A percentile compares a stretch with the other conserved stretches of the same genome.
These are phyloP conservation scores for Phytopythium chamaehyphon DNA, from an alignment of 352 stramenopile genomes.

Conservation along the genomic window DNA sequence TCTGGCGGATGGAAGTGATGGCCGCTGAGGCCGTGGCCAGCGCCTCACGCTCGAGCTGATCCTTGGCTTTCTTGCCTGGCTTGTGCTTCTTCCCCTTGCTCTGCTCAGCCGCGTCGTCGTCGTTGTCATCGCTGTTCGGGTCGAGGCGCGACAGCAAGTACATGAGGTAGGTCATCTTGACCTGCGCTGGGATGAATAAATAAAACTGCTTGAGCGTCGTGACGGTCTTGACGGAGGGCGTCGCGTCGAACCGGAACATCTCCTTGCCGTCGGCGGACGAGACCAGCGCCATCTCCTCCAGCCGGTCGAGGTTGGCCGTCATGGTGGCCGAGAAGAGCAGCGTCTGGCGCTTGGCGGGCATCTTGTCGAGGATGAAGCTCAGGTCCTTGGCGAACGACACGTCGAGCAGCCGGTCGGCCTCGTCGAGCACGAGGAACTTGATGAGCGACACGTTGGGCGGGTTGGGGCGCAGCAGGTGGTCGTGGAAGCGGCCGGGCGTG, in stretches of 20 bases:
- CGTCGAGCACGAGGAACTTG: slow-evolving; percentile 97
- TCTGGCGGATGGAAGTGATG: slow-evolving; percentile 22
- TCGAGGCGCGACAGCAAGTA: slow-evolving; percentile 75
- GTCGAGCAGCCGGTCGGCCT: slow-evolving; percentile 95
- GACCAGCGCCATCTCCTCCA: slow-evolving; percentile 71
- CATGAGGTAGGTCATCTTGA: slow-evolving; percentile 96
- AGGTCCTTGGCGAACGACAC: slow-evolving; percentile 87
- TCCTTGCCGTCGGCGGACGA: slow-evolving; percentile 15
- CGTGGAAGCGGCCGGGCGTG: slow-evolving; percentile 93
- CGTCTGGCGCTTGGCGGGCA: slow-evolving; percentile 89
- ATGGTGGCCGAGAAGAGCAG: slow-evolving; percentile 98
- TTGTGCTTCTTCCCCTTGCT: slow-evolving; percentile 9
- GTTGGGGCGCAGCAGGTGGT: slow-evolving; percentile 90
- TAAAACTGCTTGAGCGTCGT: slow-evolving; percentile 95
- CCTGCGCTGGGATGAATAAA: slow-evolving; percentile 95
- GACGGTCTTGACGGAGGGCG: slow-evolving; percentile 86
- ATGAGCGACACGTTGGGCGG: slow-evolving; percentile 88
- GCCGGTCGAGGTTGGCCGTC: slow-evolving; percentile 89
- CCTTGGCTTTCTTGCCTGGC: slow-evolving; percentile 34
- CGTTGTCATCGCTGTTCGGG: slow-evolving; percentile 54
- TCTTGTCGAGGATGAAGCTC: slow-evolving; percentile 75
- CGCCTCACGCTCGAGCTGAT: slow-evolving; percentile 18
- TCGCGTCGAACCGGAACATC: slow-evolving; percentile 72
- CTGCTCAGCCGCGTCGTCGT: slow-evolving; percentile 27
- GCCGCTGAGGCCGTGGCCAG: slow-evolving; percentile 9